phyloP scores from a whole-genome alignment of 192 early-diverging fungal genomes.

The Coemansia sp. region DNA sequence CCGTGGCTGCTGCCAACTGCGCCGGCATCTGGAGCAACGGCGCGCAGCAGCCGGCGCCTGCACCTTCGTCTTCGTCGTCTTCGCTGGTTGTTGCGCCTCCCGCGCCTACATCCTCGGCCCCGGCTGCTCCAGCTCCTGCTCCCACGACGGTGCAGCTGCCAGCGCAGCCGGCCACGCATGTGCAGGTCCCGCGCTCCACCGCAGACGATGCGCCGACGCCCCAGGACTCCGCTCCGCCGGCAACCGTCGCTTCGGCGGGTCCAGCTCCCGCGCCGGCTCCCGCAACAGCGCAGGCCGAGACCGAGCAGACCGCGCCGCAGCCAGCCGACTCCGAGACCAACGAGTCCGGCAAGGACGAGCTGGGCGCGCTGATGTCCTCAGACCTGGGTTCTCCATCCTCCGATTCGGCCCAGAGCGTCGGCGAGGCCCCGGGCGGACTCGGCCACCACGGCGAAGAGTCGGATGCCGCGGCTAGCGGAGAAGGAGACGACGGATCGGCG shows the following conservation, averaged over 20 bases:
- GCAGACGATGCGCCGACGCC: not conserved
- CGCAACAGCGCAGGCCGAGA: not conserved
- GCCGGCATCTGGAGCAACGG: constrained; percentile 48
- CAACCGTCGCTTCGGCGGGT: not conserved
- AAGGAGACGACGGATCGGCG: not conserved
- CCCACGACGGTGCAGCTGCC: not conserved
- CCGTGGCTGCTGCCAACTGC: constrained; percentile 46
- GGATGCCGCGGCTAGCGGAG: not conserved
- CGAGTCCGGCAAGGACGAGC: not conserved
- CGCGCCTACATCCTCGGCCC: not conserved
- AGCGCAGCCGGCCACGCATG: not conserved
- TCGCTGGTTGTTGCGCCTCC: not conserved
- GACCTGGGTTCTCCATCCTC: too few species aligned
- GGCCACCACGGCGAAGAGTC: constrained; percentile 16
- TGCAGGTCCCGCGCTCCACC: not conserved
- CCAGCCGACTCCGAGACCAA: not conserved
- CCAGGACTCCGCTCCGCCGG: not conserved
- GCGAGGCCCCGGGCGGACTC: constrained; percentile 1
- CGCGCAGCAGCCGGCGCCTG: constrained; percentile 15
- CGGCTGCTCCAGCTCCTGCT: not conserved
- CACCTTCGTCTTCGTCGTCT: not conserved
- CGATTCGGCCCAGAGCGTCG: too few species aligned
- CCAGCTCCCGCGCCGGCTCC: not conserved
- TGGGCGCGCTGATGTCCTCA: not conserved
- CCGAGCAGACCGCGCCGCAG: not conserved